A percentile compares a stretch with the other conserved stretches of the same genome.
Conservation (phyloP, 371 early-diverging fungal genomes). For the Actinomucor elegans region DNA sequence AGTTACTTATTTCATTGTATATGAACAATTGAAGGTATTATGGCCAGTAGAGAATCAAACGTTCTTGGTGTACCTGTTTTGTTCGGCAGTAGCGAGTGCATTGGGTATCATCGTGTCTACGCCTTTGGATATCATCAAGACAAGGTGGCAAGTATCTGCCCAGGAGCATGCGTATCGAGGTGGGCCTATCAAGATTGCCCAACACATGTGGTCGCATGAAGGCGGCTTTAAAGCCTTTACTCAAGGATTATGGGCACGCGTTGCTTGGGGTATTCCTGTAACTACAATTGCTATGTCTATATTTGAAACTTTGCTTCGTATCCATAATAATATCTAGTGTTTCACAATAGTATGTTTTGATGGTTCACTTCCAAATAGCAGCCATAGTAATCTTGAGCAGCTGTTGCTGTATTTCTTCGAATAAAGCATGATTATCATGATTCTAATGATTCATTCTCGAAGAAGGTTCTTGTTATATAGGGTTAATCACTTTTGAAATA, state of each 20-base stretch:
- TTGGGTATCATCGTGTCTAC: conserved; percentile 92
- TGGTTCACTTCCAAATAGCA: too few relatives aligned
- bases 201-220: conserved; percentile 52
- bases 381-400: too few relatives aligned
- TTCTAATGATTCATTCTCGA: too few relatives aligned
- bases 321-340: conserved; percentile 8
- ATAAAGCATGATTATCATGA: too few relatives aligned
- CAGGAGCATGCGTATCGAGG: conserved; percentile 49
- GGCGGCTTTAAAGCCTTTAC: conserved; percentile 65
- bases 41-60: conserved; percentile 17
- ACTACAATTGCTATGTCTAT: conserved; percentile 67
- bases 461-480: too few relatives aligned
- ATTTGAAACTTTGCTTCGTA: conserved; percentile 62
- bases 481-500: too few relatives aligned
- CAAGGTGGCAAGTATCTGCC: conserved; percentile 89
- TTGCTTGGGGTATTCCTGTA: conserved; percentile 68
- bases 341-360: too few relatives aligned
- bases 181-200: conserved; percentile 31
- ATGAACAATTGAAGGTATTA: conserved; percentile 67
- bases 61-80: conserved; percentile 51
- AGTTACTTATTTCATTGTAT: conserved; percentile 69
- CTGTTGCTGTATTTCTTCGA: too few relatives aligned
- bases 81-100: conserved; percentile 57
- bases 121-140: conserved; percentile 95
- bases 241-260: conserved; percentile 58